Conservation (phyloP, 352 stramenopile species). For the Globisporangium lucens region DNA sequence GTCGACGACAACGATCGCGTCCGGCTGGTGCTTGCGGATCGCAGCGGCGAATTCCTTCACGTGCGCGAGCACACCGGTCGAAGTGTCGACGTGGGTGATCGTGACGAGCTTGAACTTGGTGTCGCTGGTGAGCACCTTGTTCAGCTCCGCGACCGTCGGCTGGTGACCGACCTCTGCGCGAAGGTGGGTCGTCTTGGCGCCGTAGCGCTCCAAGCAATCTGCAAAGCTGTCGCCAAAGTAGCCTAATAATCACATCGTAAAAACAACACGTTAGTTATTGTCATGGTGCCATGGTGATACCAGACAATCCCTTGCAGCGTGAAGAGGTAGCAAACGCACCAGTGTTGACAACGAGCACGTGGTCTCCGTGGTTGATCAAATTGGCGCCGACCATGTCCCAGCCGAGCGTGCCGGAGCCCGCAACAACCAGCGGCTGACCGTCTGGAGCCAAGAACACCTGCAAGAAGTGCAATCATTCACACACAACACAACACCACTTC, state of each 20-base stretch:
- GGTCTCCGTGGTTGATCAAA: conserved; percentile 55
- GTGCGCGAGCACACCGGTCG: conserved; percentile 59
- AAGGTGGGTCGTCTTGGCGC: conserved; percentile 57
- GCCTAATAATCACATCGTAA: conserved; percentile 17
- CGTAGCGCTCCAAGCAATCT: conserved; percentile 67
- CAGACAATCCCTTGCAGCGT: background rate
- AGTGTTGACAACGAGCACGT: conserved; percentile 72
- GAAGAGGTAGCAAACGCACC: conserved; percentile 18
- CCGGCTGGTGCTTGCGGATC: conserved; percentile 55
- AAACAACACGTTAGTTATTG: background rate
- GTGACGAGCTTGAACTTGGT: conserved; percentile 62
- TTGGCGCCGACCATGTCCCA: conserved; percentile 86
- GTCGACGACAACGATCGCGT: conserved; percentile 67
- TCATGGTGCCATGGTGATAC: background rate
- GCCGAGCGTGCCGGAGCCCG: conserved; percentile 62
- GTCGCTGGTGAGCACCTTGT: conserved; percentile 33
- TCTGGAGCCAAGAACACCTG: conserved; percentile 63
- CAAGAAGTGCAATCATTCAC: background rate
- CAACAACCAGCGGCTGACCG: conserved; percentile 66
- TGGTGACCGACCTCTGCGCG: conserved; percentile 55
- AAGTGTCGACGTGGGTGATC: conserved; percentile 80
- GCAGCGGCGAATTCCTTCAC: conserved; percentile 54
- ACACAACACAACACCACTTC: background rate
- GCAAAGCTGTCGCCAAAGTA: conserved; percentile 79
- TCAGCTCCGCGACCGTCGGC: conserved; percentile 45